These are phyloP conservation scores for Phialemonium atrogriseum DNA, from an alignment of 2,329 filamentous ascomycete species.

Conservation along the genomic window DNA sequence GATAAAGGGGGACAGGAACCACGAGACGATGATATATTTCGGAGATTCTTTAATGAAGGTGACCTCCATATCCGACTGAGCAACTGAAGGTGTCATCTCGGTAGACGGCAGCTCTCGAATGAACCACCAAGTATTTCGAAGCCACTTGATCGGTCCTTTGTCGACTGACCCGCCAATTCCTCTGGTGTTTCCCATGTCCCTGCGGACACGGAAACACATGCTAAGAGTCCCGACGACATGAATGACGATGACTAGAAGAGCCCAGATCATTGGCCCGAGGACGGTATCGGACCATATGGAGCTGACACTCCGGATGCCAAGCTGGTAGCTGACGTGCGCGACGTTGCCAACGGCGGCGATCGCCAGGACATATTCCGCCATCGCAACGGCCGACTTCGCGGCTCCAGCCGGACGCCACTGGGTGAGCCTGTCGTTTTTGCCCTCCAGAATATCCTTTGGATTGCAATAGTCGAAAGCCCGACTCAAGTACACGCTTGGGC, in stretches of 20 bases:
- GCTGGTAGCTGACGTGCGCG: not conserved
- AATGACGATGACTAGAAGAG: not conserved
- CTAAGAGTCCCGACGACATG: not conserved
- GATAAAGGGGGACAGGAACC: not conserved
- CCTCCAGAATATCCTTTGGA: conserved; percentile 11
- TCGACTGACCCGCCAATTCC: no score
- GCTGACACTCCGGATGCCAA: not conserved
- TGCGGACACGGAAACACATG: no score
- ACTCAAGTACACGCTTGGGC: conserved; percentile 12
- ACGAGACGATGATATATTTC: no score
- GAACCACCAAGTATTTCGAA: no score
- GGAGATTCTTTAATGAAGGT: no score
- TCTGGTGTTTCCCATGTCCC: no score
- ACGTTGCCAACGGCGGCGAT: not conserved
- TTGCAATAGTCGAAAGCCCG: conserved; percentile 11
- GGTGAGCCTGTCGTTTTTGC: no score
- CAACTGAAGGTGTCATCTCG: conserved; percentile 2
- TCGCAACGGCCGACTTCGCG: not conserved
- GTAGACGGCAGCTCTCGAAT: not conserved
- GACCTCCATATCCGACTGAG: no score
- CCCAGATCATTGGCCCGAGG: not conserved
- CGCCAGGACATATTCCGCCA: not conserved
- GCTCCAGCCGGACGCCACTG: not conserved
- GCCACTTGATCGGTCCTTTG: no score
- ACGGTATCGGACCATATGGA: not conserved